Base-by-base conservation (phyloP, 768 basidiomycete genomes). In the Punctularia strigosozonata region DNA sequence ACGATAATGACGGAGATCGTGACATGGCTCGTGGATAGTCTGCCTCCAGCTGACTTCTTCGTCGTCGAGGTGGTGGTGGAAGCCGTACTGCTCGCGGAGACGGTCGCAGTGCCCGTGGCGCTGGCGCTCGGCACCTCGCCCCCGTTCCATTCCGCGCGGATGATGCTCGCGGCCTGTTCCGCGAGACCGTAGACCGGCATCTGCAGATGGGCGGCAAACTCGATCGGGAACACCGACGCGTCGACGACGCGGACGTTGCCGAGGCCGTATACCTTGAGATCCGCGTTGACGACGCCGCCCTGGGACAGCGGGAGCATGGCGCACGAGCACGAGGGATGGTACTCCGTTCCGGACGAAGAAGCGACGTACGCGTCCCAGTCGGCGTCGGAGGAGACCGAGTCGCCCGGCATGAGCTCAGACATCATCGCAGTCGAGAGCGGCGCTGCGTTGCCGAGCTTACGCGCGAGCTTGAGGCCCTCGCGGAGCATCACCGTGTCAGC, bases 401-500 rank as follows among this genome's bases (percentile, higher is more conserved):
- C 44, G 2, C 77, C 77, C 0, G 78, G 78, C 6, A 53, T 46
- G 5, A 61, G 51, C 54, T 78, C 76, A n/a, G 37, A 47, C 51
- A 67, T 57, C 41, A 78, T 51, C 6, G 60, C 53, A 5, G 52
- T 46, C 36, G 54, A 65, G 3, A 82, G 57, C 0, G 81, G 80
- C 2, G 65, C 56, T 1, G 72, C 67, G 6, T 60, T 47, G 1
- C 68, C 75, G 30, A 82, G 50, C 40, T 50, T 64, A 22, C 80
- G 67, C n/a, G 70, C 76, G 36, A 80, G 64, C 52, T 75, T 76
- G 40, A 78, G 55, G 23, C 73, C 79, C 54, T 77, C 69, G 32
- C 77, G 69, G 39, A 80, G 53, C 25, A 73, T 55, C 24, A 64
- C 41, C 51, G 77, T 73, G 68, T 67, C 73, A 17, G 71, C 69